Percentiles rank a stretch among this genome's conserved stretches.
phyloP scores from a whole-genome alignment of 768 basidiomycete genomes.

The Wakefieldia striispora region DNA sequence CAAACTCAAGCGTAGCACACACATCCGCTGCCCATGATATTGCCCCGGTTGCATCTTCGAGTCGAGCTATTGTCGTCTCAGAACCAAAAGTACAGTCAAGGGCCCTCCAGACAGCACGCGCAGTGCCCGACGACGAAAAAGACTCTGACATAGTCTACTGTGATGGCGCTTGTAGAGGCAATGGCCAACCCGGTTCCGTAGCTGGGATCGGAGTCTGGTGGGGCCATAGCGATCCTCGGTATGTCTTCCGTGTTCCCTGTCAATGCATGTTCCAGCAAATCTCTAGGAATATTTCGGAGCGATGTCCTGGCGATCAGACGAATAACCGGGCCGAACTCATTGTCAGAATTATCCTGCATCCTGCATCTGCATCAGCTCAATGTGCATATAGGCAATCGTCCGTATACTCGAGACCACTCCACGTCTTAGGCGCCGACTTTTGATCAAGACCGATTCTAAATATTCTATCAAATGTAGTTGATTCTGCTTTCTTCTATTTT shows the following conservation, averaged over 20 bases:
- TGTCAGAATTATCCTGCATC: slow-evolving; percentile 42
- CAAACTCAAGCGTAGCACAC: slow-evolving; percentile 25
- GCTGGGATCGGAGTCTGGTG: slow-evolving; percentile 94
- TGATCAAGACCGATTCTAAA: slow-evolving; percentile 83
- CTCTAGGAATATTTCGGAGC: slow-evolving; percentile 76
- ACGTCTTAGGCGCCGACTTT: slow-evolving; percentile 47
- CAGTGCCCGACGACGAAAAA: slow-evolving; percentile 15
- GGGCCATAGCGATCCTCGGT: slow-evolving; percentile 66
- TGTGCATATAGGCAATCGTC: slow-evolving; percentile 73
- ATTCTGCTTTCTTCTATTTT: slow-evolving; percentile 1
- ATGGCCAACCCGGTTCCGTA: slow-evolving; percentile 61
- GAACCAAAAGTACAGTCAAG: no score
- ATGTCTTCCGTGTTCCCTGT: neutral
- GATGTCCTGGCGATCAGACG: slow-evolving; percentile 80
- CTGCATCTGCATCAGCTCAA: neutral
- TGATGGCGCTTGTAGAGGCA: slow-evolving; percentile 86
- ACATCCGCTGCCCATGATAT: slow-evolving; percentile 5
- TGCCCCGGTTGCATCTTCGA: slow-evolving; percentile 28
- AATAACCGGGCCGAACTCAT: slow-evolving; percentile 90
- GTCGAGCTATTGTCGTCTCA: slow-evolving; percentile 1
- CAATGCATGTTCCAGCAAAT: neutral
- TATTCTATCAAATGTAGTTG: slow-evolving; percentile 75
- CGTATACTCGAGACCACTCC: slow-evolving; percentile 77
- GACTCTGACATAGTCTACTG: slow-evolving; percentile 63
- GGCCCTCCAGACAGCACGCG: no score